Conservation (phyloP, 345 rosid genomes). For the Brassica carinata region DNA sequence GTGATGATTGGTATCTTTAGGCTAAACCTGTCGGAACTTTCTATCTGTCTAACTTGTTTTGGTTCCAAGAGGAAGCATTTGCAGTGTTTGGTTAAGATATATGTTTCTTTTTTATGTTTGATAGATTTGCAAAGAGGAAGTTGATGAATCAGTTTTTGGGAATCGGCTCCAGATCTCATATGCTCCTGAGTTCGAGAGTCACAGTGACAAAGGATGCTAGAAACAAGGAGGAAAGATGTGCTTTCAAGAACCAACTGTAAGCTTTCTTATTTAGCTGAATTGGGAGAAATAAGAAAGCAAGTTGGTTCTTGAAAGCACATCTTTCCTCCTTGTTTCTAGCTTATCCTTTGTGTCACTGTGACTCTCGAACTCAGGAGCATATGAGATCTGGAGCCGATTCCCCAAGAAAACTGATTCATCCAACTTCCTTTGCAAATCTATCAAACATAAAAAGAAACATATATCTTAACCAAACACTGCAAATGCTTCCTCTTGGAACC, state of each 20-base stretch:
- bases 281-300: slow-evolving; percentile 33
- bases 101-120: background rate
- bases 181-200: slow-evolving; percentile 79
- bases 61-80: background rate
- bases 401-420: slow-evolving; percentile 82
- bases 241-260: slow-evolving; percentile 63
- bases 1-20: background rate
- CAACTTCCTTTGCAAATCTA: slow-evolving; percentile 91
- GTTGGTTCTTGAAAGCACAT: slow-evolving; percentile 65
- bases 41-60: background rate
- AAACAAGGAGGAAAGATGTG: slow-evolving; percentile 77
- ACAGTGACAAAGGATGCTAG: slow-evolving; percentile 72
- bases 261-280: slow-evolving; percentile 14
- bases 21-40: background rate
- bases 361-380: slow-evolving; percentile 83
- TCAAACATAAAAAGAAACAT: background rate
- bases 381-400: slow-evolving; percentile 65
- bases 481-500: background rate
- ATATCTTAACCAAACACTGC: background rate
- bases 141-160: slow-evolving; percentile 82
- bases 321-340: slow-evolving; percentile 79
- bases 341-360: slow-evolving; percentile 70
- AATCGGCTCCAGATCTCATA: slow-evolving; percentile 69
- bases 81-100: background rate
- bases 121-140: slow-evolving; percentile 88